Base-by-base conservation (phyloP, 2,329 filamentous ascomycete species). In the Sporothrix pallida region DNA sequence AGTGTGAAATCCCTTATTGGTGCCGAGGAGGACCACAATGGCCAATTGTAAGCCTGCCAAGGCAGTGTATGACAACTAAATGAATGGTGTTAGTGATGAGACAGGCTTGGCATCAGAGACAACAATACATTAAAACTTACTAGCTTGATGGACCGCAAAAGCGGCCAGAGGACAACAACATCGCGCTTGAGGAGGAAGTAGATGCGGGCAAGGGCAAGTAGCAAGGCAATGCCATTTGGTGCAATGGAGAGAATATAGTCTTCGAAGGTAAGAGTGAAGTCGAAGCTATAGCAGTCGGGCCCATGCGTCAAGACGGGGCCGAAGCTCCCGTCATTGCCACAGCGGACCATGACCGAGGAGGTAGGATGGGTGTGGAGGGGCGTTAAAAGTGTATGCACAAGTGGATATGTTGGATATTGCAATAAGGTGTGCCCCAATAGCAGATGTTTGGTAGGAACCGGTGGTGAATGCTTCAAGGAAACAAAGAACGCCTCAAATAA, bases 251-350 rank as follows among this genome's bases (percentile, higher is more conserved):
- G 42, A 20, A 77, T 74, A 46, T 17, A 69, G 42, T 77, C 72
- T 42, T 77, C 76, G n/a, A 77, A 77, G 9, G 71, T 60, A 6
- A 77, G 72, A 0, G 76, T 77, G 42, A 77, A 77, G 23, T 77
- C 76, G 71, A 77, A 77, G 71, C 70, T 68, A 20, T 73, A 73
- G 52, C 75, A 76, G 46, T 67, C 73, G 5, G 72, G 62, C 15
- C 68, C 69, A 4, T 62, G 23, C 20, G 63, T 58, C 44, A 76
- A 42, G 48, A 75, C 75, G 37, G 76, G 76, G 54, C 76, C 76
- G 50, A 77, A 77, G 71, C 62, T 48, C 44, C 68, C 54, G 42
- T 77, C 76, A 10, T 73, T 46, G n/a, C 48, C 60, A 23, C 75
- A 60, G 46, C 72, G 72, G 54, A 68, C 50, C 74, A 75, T 75